These are phyloP conservation scores for Sicyos edulis DNA, from an alignment of 306 rosid species.

Conservation along the genomic window DNA sequence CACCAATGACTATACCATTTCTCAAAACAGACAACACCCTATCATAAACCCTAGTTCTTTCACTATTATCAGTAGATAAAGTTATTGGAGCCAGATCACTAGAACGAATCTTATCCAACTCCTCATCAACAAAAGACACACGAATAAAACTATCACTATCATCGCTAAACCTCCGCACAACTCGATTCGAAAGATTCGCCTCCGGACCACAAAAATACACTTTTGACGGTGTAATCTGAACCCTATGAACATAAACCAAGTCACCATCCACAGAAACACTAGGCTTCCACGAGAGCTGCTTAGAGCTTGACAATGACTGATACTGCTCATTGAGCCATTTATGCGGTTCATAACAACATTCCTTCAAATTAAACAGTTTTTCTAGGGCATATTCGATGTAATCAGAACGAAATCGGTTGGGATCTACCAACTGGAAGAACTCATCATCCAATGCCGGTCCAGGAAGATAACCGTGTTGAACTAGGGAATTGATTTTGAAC, in stretches of 20 bases:
- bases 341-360: conserved; percentile 12
- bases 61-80: conserved; percentile 4
- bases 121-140: conserved; percentile 39
- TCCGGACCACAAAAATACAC: conserved; percentile 43
- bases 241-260: conserved; percentile 27
- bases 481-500: conserved; percentile 38
- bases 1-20: conserved; percentile 37
- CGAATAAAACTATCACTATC: conserved; percentile 38
- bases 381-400: conserved; percentile 35
- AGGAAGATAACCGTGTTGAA: conserved; percentile 38
- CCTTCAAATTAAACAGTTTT: conserved; percentile 22
- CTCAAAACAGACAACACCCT: conserved; percentile 26
- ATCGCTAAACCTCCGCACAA: conserved; percentile 20
- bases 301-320: neutral
- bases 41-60: conserved; percentile 25
- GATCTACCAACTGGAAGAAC: conserved; percentile 33
- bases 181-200: conserved; percentile 35
- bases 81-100: conserved; percentile 18
- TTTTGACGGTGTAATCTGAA: conserved; percentile 33
- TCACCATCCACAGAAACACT: conserved; percentile 17
- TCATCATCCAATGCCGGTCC: conserved; percentile 27
- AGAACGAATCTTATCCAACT: conserved; percentile 30
- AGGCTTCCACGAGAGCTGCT: conserved; percentile 1
- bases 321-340: conserved; percentile 11
- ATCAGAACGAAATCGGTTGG: conserved; percentile 6